These are phyloP conservation scores for Hyphopichia pseudoburtonii DNA, from an alignment of 1,139 yeast genomes.

Conservation along the genomic window DNA sequence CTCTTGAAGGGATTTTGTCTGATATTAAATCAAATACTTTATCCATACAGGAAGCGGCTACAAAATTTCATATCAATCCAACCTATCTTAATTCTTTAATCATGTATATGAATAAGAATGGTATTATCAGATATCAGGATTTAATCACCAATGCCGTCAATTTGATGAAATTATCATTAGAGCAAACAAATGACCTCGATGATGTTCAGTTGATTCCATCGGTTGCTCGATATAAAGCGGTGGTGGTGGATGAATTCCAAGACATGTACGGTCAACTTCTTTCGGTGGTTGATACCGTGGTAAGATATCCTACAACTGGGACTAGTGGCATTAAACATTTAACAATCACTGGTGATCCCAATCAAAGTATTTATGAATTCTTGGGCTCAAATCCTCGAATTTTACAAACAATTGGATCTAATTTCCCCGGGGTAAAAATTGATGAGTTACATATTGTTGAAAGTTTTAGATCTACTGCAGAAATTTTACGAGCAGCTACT, in stretches of 20 bases:
- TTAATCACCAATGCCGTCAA: conserved; percentile 30
- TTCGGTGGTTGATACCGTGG: conserved; percentile 41
- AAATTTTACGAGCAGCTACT: conserved; percentile 46
- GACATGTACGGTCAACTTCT: conserved; percentile 60
- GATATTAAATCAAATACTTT: conserved; percentile 31
- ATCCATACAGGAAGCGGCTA: conserved; percentile 24
- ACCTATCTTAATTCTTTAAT: conserved; percentile 20
- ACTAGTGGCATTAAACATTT: conserved; percentile 43
- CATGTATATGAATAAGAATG: conserved; percentile 25
- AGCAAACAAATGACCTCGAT: conserved; percentile 2
- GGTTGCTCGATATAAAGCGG: conserved; percentile 28
- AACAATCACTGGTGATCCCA: conserved; percentile 70
- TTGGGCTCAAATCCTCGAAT: conserved; percentile 49
- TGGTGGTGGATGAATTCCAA: conserved; percentile 75
- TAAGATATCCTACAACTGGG: conserved; percentile 25
- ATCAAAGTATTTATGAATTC: conserved; percentile 71
- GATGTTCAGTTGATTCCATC: conserved; percentile 18
- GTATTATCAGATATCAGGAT: conserved; percentile 39
- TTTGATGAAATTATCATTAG: conserved; percentile 20
- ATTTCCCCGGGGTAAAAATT: conserved; percentile 24
- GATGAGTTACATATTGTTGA: conserved; percentile 39
- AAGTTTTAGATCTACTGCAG: conserved; percentile 61
- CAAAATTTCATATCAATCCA: conserved; percentile 21
- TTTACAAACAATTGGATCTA: conserved; percentile 22
- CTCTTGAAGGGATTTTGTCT: conserved; percentile 32